Evolutionary conservation across 371 early-diverging fungal species (phyloP).

Genomic region (Ordospora pajunii): DNA sequence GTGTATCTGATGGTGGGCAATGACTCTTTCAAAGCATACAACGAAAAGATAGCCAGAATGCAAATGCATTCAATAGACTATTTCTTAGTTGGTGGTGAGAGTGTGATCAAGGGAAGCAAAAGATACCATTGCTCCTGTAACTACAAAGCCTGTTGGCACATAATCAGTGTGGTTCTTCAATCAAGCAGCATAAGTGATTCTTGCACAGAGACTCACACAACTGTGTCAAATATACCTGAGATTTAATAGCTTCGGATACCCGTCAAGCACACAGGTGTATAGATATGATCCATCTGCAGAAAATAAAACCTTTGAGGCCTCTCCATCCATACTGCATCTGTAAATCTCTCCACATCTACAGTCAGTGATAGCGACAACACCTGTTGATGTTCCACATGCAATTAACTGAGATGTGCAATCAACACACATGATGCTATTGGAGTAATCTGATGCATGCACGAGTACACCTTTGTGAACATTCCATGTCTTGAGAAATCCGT

Average conservation of each 20-base stretch:
- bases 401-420: background rate
- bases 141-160: slow-evolving; percentile 11
- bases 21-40: background rate
- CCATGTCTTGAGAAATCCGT: background rate
- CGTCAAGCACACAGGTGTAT: background rate
- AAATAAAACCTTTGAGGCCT: background rate
- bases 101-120: background rate
- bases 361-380: background rate
- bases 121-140: slow-evolving; percentile 6
- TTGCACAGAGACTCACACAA: background rate
- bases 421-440: background rate
- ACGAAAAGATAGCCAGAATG: background rate
- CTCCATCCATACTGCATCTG: background rate
- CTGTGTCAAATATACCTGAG: background rate
- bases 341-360: background rate
- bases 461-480: background rate
- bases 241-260: background rate
- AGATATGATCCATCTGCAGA: background rate
- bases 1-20: slow-evolving; percentile 17
- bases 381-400: background rate
- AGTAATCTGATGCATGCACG: background rate
- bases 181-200: background rate
- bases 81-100: background rate
- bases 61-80: slow-evolving; percentile 1
- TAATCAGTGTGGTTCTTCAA: background rate